These are phyloP conservation scores for Akanthomyces muscarius DNA, from an alignment of 2,329 filamentous ascomycete species.

Conservation along the genomic window DNA sequence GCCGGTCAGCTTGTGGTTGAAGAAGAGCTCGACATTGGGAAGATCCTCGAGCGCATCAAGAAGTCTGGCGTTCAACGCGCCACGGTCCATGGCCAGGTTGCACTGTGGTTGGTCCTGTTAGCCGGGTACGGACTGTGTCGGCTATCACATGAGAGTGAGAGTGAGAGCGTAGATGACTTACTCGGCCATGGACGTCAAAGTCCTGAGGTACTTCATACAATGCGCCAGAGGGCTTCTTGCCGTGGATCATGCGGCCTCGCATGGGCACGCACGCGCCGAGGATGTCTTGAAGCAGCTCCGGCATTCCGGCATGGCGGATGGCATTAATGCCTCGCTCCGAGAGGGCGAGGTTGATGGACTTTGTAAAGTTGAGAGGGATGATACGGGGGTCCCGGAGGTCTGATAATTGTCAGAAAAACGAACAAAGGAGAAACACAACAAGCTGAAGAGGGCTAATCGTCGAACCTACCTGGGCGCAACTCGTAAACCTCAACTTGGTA, in stretches of 20 bases:
- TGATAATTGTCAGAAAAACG: slow-evolving; percentile 34
- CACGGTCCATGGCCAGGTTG: slow-evolving; percentile 83
- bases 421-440: background rate
- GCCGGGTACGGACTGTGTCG: background rate
- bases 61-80: slow-evolving; percentile 74
- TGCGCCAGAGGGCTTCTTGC: slow-evolving; percentile 57
- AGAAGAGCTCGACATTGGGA: slow-evolving; percentile 87
- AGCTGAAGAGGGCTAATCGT: background rate
- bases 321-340: slow-evolving; percentile 93
- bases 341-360: slow-evolving; percentile 95
- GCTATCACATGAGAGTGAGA: background rate
- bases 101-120: slow-evolving; percentile 45
- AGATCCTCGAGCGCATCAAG: slow-evolving; percentile 78
- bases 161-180: slow-evolving; percentile 38
- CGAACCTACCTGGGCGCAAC: slow-evolving; percentile 71
- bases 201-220: slow-evolving; percentile 79
- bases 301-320: slow-evolving; percentile 65
- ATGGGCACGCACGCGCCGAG: slow-evolving; percentile 82
- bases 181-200: slow-evolving; percentile 85
- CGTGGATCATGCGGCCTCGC: slow-evolving; percentile 95
- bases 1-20: slow-evolving; percentile 89
- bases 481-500: slow-evolving; percentile 94
- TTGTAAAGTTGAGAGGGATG: slow-evolving; percentile 88
- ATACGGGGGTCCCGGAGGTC: slow-evolving; percentile 83
- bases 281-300: slow-evolving; percentile 67